Evolutionary conservation across 176 grass and related monocot species (phyloP).

Genomic region (Canna indica): DNA sequence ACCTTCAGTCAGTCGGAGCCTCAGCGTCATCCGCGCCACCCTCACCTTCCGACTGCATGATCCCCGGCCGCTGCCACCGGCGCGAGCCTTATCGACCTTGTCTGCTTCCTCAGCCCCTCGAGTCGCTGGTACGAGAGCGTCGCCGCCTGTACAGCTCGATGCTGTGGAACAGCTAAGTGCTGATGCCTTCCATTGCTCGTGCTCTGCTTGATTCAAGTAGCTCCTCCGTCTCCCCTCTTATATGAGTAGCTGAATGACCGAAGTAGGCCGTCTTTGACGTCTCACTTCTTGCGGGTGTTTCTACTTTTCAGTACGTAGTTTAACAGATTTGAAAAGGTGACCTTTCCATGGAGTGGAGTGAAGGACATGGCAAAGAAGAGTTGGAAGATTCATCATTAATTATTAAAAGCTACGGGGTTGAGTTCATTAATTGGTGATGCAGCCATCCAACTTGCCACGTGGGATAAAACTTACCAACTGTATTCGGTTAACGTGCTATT

Average conservation of each 20-base stretch:
- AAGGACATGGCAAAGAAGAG: not conserved
- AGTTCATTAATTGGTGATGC: too few relatives aligned
- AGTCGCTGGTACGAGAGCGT: slow-evolving; percentile 2
- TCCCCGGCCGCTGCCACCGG: not conserved
- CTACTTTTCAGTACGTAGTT: not conserved
- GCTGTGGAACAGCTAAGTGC: slow-evolving; percentile 7
- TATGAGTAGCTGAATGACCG: too few relatives aligned
- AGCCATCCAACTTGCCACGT: too few relatives aligned
- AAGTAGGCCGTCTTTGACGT: not conserved
- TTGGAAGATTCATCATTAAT: too few relatives aligned
- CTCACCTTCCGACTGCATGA: not conserved
- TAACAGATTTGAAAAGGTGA: not conserved
- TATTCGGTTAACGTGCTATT: too few relatives aligned
- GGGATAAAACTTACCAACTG: too few relatives aligned
- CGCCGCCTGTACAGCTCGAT: slow-evolving; percentile 11
- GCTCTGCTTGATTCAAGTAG: too few relatives aligned
- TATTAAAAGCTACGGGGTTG: too few relatives aligned
- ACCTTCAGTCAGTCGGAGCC: not conserved
- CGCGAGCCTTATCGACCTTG: slow-evolving; percentile 21
- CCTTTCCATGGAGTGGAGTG: not conserved
- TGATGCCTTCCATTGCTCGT: not conserved
- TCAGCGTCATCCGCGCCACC: not conserved
- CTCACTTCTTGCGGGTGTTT: not conserved
- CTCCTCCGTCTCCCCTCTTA: too few relatives aligned
- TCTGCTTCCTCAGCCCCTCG: not conserved